Base-by-base conservation (phyloP, 805 yeast genomes). In the Sugiyamaella smithiae region DNA sequence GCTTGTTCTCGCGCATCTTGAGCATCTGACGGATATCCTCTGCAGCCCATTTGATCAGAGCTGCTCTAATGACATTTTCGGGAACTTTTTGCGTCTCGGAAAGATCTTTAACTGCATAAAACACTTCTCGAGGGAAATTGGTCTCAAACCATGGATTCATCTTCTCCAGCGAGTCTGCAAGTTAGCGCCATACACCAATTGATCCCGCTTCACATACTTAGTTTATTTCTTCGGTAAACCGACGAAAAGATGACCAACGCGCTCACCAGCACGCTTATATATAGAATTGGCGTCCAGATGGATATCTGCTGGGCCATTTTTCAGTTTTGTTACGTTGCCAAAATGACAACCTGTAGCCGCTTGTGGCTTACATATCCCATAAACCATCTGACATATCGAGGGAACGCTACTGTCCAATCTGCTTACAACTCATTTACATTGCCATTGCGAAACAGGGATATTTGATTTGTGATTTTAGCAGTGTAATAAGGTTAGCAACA, bases 1-100 rank as follows among this genome's bases (percentile, higher is more conserved):
- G 82, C 65, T 85, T 85, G 53, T 78, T 74, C 63, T 91, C 97
- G 64, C 85, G 84, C 64, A 89, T 70, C 61, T 86, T 85, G 66
- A 91, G 75, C 52, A 93, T 75, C 61, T 96, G 78, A 67, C 95
- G 81, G 49, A 93, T 73, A 8, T 89, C 85, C 68, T 91, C 98
- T 6, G 90, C 85, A n/a, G 95, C 87, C 68, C 87, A 76, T 57
- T 78, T 75, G 46, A 82, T 60, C 36, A 82, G 61, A 1, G 86
- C 85, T 12, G 87, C 84, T 61, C 84, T 85, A 58, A 86, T 58
- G 17, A 87, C 82, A 60, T 83, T 87, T 20, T 84, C 91, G 55
- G 90, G 89, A 4, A 89, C 86, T 52, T 79, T 78, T 24, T 77
- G 76, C 14, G 74, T 74, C 8, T 14, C 19, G 14, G 53, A 25